phyloP scores from a whole-genome alignment of 163 green algal species.

The Scenedesmus sp. region DNA sequence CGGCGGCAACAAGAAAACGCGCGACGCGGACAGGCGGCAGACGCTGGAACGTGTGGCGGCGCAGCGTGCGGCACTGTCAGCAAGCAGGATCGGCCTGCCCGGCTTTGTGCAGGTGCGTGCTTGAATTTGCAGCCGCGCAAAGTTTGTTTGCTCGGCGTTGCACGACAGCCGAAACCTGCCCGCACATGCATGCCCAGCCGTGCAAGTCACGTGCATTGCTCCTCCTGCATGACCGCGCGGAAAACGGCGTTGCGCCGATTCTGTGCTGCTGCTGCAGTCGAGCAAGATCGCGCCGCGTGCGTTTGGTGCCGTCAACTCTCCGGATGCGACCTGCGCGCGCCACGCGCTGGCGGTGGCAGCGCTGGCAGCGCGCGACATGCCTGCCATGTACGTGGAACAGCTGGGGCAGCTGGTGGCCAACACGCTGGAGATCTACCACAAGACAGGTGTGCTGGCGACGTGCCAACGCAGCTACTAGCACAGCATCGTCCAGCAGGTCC shows the following conservation, averaged over 20 bases:
- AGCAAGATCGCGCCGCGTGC: constrained; percentile 54
- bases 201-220: too few species aligned
- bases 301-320: constrained; percentile 60
- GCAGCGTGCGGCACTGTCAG: constrained; percentile 68
- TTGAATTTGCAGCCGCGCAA: not conserved
- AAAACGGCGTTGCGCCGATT: too few species aligned
- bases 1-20: constrained; percentile 24
- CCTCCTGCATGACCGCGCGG: too few species aligned
- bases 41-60: constrained; percentile 51
- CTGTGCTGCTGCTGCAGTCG: constrained; percentile 30
- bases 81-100: constrained; percentile 65
- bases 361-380: not conserved
- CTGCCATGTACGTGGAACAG: constrained; percentile 39
- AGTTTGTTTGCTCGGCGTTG: too few species aligned
- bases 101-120: not conserved
- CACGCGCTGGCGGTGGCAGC: not conserved
- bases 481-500: too few species aligned
- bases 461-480: too few species aligned
- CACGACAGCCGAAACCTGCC: too few species aligned
- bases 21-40: constrained; percentile 41
- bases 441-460: constrained; percentile 50
- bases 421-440: constrained; percentile 51
- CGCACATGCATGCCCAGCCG: too few species aligned
- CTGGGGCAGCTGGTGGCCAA: constrained; percentile 61
- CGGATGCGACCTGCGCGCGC: constrained; percentile 10